Conservation (phyloP, 176 grass and related monocot genomes). For the Oryza glaberrima region DNA sequence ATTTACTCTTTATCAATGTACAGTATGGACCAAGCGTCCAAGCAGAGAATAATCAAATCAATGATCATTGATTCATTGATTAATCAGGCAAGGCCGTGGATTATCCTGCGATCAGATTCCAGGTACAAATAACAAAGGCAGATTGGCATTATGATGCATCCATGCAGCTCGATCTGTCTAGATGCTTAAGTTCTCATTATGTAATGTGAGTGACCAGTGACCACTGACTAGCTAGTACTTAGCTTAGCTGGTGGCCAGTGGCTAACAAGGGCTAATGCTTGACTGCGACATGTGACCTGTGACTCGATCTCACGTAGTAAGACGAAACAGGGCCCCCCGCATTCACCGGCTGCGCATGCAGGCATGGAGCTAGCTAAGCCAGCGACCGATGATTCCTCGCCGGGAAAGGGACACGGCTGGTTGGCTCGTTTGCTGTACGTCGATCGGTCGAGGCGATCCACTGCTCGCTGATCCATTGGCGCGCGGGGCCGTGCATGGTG, state of each 20-base stretch:
- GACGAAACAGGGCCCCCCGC: conserved; percentile 23
- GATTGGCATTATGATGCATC: neutral
- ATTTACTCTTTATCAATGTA: neutral
- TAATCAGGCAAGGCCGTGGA: neutral
- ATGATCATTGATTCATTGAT: neutral
- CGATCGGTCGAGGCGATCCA: neutral
- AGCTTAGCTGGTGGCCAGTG: conserved; percentile 4
- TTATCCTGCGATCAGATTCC: neutral
- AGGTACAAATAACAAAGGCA: neutral
- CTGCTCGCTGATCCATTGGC: neutral
- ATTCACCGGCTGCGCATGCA: conserved; percentile 26
- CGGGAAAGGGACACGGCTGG: neutral
- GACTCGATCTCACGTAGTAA: conserved; percentile 24
- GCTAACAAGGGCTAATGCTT: neutral
- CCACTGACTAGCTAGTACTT: neutral
- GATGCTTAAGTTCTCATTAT: neutral
- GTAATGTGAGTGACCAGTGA: neutral
- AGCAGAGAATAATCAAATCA: neutral
- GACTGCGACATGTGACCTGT: conserved; percentile 16
- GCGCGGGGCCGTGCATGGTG: neutral
- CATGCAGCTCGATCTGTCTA: neutral
- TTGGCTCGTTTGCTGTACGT: neutral
- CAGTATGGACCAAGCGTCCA: conserved; percentile 15
- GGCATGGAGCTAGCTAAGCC: neutral
- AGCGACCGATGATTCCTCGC: neutral